Base-by-base conservation (phyloP, 2,329 filamentous ascomycete species). In the Apiospora phragmitis region DNA sequence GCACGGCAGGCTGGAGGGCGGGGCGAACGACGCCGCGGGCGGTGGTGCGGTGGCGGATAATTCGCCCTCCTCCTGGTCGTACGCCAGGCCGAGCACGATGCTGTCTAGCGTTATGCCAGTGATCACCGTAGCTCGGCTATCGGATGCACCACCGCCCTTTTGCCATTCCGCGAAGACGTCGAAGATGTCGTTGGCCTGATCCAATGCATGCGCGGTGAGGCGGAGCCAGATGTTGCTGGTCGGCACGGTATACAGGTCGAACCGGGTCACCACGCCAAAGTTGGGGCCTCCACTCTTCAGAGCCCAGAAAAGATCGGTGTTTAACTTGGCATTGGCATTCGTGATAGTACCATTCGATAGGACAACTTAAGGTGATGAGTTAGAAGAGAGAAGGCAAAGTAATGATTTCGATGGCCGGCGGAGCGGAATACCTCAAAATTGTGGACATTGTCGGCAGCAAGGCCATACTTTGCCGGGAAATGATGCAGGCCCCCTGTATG, bases 261-360 rank as follows among this genome's bases (percentile, higher is more conserved):
- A 81, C 3, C 75, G 72, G 1, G 83, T 81, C 3, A 82, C 79
- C 68, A 84, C 79, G 43, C 84, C 85, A 65, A 86, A 85, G 72
- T 87, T 88, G 71, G 79, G 83, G 21, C 81, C 80, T 6, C 14
- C 86, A 4, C 86, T 86, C 70, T 85, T 84, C 1, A 87, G 77
- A 1, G 85, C 85, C 73, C 80, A 81, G 74, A 80, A 87, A 0
- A 88, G 80, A 71, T 88, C 85, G 0, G 73, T 42, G 65, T 86
- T 79, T 2, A 76, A 62, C 0, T 73, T 69, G 0, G 70, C 70
- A 47, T 80, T 84, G 16, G 82, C 84, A 14, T 82, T 81, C 18
- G 85, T 75, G 42, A 87, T 79, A 1, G 71, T 69, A 1, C 85
- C 85, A 65, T 81, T 74, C 0, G 82, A 81, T 1, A 86, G 79